phyloP scores from a whole-genome alignment of 345 rosid species.

The Eucalyptus sp. region DNA sequence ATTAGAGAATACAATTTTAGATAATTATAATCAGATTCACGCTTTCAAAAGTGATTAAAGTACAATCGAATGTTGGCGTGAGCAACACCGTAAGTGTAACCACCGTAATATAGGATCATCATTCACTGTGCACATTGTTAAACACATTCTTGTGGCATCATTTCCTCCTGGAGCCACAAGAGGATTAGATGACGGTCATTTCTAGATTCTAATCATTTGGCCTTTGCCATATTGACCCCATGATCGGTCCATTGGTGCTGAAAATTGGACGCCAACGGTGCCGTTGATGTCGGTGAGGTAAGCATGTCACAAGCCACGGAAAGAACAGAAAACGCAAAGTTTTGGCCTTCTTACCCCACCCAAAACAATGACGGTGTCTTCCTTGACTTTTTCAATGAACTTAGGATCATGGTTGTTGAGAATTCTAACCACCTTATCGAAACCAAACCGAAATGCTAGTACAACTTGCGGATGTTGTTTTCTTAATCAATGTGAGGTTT shows the following conservation, averaged over 20 bases:
- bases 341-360: neutral
- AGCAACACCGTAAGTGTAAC: neutral
- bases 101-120: neutral
- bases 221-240: neutral
- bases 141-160: neutral
- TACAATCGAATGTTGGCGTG: neutral
- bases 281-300: neutral
- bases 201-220: neutral
- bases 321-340: neutral
- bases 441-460: neutral
- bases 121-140: neutral
- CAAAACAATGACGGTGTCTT: neutral
- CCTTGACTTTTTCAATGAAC: neutral
- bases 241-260: neutral
- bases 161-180: neutral
- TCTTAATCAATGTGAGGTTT: neutral
- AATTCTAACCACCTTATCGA: neutral
- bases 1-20: neutral
- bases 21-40: rapidly evolving
- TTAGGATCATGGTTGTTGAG: neutral
- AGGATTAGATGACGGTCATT: neutral
- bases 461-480: neutral
- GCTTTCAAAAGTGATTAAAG: neutral
- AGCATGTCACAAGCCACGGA: neutral
- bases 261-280: neutral